These are phyloP conservation scores for Starmera quercuum DNA, from an alignment of 805 yeast species.

Conservation along the genomic window DNA sequence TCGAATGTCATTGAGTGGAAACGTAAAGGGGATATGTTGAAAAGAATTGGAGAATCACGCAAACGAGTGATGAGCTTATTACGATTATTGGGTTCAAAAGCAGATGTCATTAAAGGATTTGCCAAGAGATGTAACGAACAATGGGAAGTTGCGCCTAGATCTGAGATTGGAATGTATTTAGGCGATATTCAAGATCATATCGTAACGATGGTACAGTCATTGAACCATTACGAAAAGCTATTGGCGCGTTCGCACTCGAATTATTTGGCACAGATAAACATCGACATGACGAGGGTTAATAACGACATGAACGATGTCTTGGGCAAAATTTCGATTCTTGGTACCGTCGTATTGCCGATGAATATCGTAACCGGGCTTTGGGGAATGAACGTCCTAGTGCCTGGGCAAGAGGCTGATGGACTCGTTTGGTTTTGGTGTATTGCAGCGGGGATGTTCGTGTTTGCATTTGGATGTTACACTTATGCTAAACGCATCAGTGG, in stretches of 20 bases:
- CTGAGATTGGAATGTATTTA: conserved; percentile 88
- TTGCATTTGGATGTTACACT: conserved; percentile 39
- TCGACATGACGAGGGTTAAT: conserved; percentile 95
- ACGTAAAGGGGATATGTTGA: conserved; percentile 87
- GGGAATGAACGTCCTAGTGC: conserved; percentile 98
- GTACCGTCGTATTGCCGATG: conserved; percentile 92
- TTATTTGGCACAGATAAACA: conserved; percentile 92
- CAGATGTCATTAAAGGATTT: conserved; percentile 95
- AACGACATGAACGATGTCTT: conserved; percentile 95
- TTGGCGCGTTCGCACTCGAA: conserved; percentile 94
- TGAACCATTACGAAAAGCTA: conserved; percentile 90
- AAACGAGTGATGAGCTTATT: conserved; percentile 88
- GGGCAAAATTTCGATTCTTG: conserved; percentile 87
- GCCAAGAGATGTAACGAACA: conserved; percentile 85
- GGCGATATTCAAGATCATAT: conserved; percentile 98
- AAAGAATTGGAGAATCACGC: conserved; percentile 92
- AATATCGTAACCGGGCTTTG: conserved; percentile 94
- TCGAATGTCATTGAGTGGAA: conserved; percentile 65
- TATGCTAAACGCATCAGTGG: conserved; percentile 41
- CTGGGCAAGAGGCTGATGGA: conserved; percentile 72
- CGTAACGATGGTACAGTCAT: conserved; percentile 92
- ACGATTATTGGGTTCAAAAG: conserved; percentile 81
- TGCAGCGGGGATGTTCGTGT: conserved; percentile 33
- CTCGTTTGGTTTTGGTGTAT: conserved; percentile 61
- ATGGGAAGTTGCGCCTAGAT: conserved; percentile 70